These are phyloP conservation scores for Cercospora citrullina DNA, from an alignment of 2,329 filamentous ascomycete genomes.

Conservation along the genomic window DNA sequence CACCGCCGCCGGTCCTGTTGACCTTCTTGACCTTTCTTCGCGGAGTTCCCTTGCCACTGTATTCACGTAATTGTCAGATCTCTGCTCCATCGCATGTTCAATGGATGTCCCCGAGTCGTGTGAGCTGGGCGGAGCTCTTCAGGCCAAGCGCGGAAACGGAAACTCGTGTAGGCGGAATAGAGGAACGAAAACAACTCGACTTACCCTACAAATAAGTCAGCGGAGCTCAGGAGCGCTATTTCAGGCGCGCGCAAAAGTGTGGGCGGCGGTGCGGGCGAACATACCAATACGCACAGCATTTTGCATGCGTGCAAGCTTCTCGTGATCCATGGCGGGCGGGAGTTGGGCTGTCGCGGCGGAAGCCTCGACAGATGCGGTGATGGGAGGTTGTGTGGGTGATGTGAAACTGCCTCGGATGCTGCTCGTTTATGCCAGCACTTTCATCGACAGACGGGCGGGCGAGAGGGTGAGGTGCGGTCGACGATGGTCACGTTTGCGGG, in stretches of 20 bases:
- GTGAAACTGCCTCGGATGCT: conserved; percentile 26
- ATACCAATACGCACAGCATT: conserved; percentile 69
- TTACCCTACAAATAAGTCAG: conserved; percentile 40
- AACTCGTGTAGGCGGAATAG: not conserved
- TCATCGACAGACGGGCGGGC: conserved; percentile 27
- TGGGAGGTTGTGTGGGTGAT: not conserved
- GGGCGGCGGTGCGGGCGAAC: conserved; percentile 33
- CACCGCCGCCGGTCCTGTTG: conserved; percentile 85
- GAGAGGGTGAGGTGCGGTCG: conserved; percentile 10
- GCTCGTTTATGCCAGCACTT: conserved; percentile 25
- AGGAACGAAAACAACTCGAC: conserved; percentile 14
- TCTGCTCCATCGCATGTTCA: not conserved
- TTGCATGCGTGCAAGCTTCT: conserved; percentile 50
- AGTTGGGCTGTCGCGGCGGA: conserved; percentile 10
- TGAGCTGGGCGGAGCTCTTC: conserved; percentile 1
- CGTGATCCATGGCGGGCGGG: not conserved
- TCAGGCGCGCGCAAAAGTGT: not conserved
- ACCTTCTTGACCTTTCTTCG: conserved; percentile 98
- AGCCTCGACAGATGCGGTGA: conserved; percentile 14
- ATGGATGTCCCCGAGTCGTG: not conserved
- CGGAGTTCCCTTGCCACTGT: conserved; percentile 94
- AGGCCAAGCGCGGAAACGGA: conserved; percentile 3
- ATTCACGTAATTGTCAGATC: conserved; percentile 28
- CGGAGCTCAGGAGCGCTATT: conserved; percentile 1
- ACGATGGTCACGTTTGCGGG: conserved; percentile 10